These are phyloP conservation scores for Pestalotiopsis sp. DNA, from an alignment of 2,329 filamentous ascomycete species.

Conservation along the genomic window DNA sequence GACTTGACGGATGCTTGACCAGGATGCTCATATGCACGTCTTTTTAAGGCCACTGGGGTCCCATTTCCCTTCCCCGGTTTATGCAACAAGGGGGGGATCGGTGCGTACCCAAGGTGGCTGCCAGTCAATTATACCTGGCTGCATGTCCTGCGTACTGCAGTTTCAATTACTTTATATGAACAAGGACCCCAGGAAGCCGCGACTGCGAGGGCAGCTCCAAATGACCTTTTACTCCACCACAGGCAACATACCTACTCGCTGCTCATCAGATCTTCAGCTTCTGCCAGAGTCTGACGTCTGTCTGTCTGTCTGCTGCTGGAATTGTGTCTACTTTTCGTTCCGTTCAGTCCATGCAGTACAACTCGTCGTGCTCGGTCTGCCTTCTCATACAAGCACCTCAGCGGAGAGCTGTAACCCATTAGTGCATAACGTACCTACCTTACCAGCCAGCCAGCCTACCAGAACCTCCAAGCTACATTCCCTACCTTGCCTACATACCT, in stretches of 20 bases:
- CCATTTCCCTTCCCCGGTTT: slow-evolving; percentile 1
- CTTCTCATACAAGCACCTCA: background rate
- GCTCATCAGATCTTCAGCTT: background rate
- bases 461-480: background rate
- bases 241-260: background rate
- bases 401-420: background rate
- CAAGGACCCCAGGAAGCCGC: slow-evolving; percentile 9
- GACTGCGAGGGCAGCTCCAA: background rate
- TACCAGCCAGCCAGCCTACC: background rate
- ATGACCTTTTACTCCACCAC: background rate
- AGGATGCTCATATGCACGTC: background rate
- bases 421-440: background rate
- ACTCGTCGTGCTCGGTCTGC: background rate
- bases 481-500: background rate
- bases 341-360: background rate
- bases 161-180: slow-evolving; percentile 24
- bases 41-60: background rate
- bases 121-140: background rate
- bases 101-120: background rate
- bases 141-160: slow-evolving; percentile 1
- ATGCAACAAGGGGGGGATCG: background rate
- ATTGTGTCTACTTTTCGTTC: background rate
- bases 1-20: background rate
- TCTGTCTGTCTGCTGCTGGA: background rate
- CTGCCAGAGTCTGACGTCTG: background rate